phyloP scores from a whole-genome alignment of 805 yeast species.

The Candida methanosorbosa region DNA sequence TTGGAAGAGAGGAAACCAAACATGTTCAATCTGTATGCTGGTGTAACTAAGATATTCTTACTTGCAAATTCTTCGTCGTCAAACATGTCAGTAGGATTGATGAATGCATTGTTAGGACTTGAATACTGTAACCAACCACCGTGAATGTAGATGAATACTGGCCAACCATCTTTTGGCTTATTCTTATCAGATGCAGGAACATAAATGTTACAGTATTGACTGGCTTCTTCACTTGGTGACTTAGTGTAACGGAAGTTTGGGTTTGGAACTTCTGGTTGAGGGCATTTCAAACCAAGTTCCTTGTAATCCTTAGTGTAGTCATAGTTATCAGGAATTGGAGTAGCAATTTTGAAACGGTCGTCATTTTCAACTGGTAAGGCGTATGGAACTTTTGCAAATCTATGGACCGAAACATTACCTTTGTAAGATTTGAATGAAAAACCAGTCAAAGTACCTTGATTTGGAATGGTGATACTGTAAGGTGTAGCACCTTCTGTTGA shows the following conservation, averaged over 20 bases:
- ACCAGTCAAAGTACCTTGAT: constrained; percentile 23
- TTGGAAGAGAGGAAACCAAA: constrained; percentile 28
- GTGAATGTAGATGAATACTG: no score
- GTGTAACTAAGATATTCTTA: constrained; percentile 28
- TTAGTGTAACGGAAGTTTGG: constrained; percentile 12
- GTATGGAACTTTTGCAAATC: constrained; percentile 26
- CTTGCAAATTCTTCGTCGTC: constrained; percentile 18
- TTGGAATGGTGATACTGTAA: constrained; percentile 11
- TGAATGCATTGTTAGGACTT: no score
- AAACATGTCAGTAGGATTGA: constrained; percentile 15
- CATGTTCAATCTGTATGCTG: constrained; percentile 34
- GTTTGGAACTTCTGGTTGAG: constrained; percentile 29
- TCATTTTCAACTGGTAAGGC: constrained; percentile 24
- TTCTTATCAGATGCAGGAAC: no score
- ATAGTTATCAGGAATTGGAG: constrained; percentile 22
- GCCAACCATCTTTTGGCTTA: no score
- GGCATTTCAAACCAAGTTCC: constrained; percentile 25
- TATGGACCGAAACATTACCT: constrained; percentile 12
- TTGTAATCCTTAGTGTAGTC: constrained; percentile 32
- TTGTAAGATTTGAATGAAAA: constrained; percentile 11
- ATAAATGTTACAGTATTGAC: constrained; percentile 25
- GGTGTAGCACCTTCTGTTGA: constrained; percentile 14
- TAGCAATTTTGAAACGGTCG: constrained; percentile 22
- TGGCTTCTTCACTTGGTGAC: constrained; percentile 25
- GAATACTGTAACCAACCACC: no score